A percentile compares a stretch with the other conserved stretches of the same genome.
These are phyloP conservation scores for Tricholomella constricta DNA, from an alignment of 768 basidiomycete species.

Conservation along the genomic window DNA sequence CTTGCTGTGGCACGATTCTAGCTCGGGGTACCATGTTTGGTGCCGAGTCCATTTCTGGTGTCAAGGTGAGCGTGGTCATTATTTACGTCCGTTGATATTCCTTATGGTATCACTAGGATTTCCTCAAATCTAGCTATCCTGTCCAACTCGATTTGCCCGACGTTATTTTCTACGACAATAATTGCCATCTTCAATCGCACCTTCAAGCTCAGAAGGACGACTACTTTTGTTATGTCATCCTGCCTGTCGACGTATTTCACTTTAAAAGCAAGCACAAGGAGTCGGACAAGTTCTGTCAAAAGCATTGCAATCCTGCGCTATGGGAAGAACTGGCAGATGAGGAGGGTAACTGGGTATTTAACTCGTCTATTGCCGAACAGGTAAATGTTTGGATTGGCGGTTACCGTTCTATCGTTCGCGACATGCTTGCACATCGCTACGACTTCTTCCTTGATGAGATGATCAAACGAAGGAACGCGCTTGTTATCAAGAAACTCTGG, in stretches of 20 bases:
- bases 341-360: conserved; percentile 40
- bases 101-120: not conserved
- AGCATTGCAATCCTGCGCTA: conserved; percentile 31
- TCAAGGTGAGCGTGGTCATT: not conserved
- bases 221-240: conserved; percentile 20
- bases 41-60: not conserved
- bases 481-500: too few species aligned
- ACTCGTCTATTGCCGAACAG: conserved; percentile 44
- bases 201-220: conserved; percentile 1
- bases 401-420: conserved; percentile 33
- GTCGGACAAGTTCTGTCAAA: conserved; percentile 23
- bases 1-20: conserved; percentile 23
- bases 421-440: too few species aligned
- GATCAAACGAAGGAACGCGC: too few species aligned
- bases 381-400: conserved; percentile 45
- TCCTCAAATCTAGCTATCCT: not conserved
- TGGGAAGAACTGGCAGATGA: conserved; percentile 35
- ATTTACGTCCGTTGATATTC: not conserved
- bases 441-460: too few species aligned
- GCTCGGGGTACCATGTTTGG: conserved; percentile 3
- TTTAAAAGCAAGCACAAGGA: conserved; percentile 36
- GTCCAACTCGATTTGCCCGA: not conserved
- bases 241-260: conserved; percentile 40
- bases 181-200: conserved; percentile 6
- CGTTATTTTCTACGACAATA: conserved; percentile 32